phyloP scores from a whole-genome alignment of 164 flowering plant species.

The Vitis rupestris region DNA sequence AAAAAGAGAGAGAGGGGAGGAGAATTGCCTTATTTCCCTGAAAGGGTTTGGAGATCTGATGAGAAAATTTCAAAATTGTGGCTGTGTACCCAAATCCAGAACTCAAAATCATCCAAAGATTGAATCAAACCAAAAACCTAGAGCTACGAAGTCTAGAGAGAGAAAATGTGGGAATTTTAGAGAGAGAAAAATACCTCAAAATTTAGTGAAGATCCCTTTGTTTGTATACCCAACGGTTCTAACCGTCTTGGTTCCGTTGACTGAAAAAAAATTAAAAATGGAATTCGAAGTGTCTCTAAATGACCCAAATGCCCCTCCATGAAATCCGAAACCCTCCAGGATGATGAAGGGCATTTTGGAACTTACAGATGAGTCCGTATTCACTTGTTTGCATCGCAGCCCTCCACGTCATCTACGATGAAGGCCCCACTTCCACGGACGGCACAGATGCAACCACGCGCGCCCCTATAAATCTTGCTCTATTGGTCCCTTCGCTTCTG shows the following conservation, averaged over 20 bases:
- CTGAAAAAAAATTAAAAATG: background rate
- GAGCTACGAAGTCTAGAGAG: background rate
- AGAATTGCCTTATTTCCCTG: background rate
- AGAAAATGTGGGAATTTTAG: background rate
- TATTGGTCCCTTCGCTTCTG: background rate
- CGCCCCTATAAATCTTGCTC: no score
- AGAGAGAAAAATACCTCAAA: background rate
- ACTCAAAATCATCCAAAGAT: background rate
- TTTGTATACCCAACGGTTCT: background rate
- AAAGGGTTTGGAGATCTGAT: background rate
- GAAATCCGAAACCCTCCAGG: background rate
- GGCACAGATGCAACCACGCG: no score
- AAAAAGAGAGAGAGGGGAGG: background rate
- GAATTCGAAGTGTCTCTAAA: no score
- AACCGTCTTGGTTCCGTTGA: background rate
- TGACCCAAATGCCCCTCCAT: background rate
- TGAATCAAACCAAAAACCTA: background rate
- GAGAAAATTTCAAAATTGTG: background rate
- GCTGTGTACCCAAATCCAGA: background rate
- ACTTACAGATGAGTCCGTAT: background rate
- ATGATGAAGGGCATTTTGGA: background rate
- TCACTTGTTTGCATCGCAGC: background rate
- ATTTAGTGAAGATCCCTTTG: background rate
- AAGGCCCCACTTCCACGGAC: no score
- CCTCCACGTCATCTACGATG: no score